Conservation (phyloP, 306 rosid species). For the Vigna reflexopilosa region DNA sequence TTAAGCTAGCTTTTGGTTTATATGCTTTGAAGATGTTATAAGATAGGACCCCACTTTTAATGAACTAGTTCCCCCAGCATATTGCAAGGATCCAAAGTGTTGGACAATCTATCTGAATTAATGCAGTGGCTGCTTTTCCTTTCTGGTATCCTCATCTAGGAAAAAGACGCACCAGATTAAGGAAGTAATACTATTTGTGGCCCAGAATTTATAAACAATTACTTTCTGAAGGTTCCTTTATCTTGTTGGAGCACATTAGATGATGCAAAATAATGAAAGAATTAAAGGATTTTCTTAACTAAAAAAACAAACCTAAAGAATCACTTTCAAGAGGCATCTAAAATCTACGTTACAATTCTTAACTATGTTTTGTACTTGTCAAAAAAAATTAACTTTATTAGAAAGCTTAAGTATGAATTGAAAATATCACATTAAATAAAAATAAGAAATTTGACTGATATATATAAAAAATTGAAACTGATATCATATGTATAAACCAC, state of each 20-base stretch:
- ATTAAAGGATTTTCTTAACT: not conserved
- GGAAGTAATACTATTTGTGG: constrained; percentile 32
- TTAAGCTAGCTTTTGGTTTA: constrained; percentile 50
- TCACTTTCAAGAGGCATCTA: constrained; percentile 40
- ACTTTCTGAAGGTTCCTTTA: constrained; percentile 32
- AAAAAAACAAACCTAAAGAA: constrained; percentile 16
- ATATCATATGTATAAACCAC: too few species aligned
- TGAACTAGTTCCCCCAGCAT: constrained; percentile 63
- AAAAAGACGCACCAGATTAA: constrained; percentile 38
- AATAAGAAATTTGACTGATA: too few species aligned
- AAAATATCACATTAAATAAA: too few species aligned
- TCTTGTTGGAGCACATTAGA: constrained; percentile 31
- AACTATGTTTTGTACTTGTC: constrained; percentile 14
- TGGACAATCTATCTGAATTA: constrained; percentile 50
- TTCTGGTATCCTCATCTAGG: constrained; percentile 39
- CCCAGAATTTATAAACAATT: constrained; percentile 31
- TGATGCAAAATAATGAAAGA: constrained; percentile 17
- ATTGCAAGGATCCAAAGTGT: constrained; percentile 49
- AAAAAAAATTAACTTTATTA: not conserved
- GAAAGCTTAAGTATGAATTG: too few species aligned
- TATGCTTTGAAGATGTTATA: constrained; percentile 52
- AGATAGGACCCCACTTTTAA: constrained; percentile 53
- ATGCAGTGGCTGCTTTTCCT: constrained; percentile 40
- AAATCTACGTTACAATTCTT: constrained; percentile 24
- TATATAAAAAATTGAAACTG: too few species aligned